Evolutionary conservation across 768 basidiomycete species (phyloP).

Genomic region (Suillus decipiens): DNA sequence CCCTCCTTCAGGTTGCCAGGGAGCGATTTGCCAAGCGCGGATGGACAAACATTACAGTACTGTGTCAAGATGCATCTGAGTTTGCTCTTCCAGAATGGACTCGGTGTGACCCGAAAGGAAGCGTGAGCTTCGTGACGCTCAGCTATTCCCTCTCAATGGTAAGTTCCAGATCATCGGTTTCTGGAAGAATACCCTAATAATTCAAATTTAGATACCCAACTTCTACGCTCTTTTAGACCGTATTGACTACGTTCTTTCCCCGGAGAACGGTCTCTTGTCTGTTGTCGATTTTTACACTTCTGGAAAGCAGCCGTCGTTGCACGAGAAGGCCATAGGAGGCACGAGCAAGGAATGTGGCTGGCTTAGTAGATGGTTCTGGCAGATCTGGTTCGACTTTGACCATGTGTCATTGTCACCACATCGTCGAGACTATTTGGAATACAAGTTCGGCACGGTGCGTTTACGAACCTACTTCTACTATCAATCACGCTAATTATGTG

Average conservation of each 20-base stretch:
- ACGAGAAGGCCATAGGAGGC: slow-evolving; percentile 65
- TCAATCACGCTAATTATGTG: background rate
- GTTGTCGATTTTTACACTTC: slow-evolving; percentile 79
- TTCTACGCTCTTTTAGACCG: slow-evolving; percentile 70
- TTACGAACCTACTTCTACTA: background rate
- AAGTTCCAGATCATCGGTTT: slow-evolving; percentile 14
- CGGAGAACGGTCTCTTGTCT: slow-evolving; percentile 57
- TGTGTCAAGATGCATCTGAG: slow-evolving; percentile 71
- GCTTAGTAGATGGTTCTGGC: slow-evolving; percentile 78
- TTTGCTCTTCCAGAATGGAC: slow-evolving; percentile 66
- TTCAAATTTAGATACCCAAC: slow-evolving; percentile 49
- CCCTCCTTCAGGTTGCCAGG: slow-evolving; percentile 70
- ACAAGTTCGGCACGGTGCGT: slow-evolving; percentile 71
- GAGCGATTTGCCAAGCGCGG: slow-evolving; percentile 63
- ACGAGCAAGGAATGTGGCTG: slow-evolving; percentile 61
- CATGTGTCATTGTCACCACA: slow-evolving; percentile 56
- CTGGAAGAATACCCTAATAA: background rate
- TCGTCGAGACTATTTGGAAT: slow-evolving; percentile 73
- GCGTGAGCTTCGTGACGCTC: slow-evolving; percentile 54
- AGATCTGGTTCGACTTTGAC: slow-evolving; percentile 67
- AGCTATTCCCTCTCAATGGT: slow-evolving; percentile 63
- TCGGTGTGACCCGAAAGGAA: slow-evolving; percentile 51
- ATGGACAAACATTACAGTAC: slow-evolving; percentile 71
- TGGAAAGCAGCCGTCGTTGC: slow-evolving; percentile 52
- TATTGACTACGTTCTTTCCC: slow-evolving; percentile 63